Percentiles rank a stretch among this genome's conserved stretches.
Conservation (phyloP, 306 rosid genomes). For the Casuarina cunninghamiana region DNA sequence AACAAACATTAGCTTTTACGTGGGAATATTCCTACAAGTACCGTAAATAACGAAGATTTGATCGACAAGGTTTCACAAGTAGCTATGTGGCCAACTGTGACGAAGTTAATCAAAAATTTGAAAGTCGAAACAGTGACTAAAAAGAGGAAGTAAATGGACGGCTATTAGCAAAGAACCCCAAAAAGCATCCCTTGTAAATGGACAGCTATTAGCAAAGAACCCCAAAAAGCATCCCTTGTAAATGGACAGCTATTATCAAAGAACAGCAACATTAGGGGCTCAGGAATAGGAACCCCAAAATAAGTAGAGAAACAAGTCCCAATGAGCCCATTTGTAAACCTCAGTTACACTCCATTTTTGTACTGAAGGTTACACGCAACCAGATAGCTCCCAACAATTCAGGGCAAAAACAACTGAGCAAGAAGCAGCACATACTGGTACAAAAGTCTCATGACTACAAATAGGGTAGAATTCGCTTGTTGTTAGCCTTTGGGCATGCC, state of each 20-base stretch:
- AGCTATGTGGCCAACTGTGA: not conserved
- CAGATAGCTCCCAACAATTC: too few relatives aligned
- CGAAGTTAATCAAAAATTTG: not conserved
- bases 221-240: not conserved
- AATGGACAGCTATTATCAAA: not conserved
- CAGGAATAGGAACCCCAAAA: not conserved
- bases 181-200: not conserved
- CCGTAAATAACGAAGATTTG: not conserved
- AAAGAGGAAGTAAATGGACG: not conserved
- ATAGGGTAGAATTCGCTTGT: constrained; percentile 46
- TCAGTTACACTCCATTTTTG: not conserved
- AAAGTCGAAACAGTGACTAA: not conserved
- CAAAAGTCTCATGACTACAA: constrained; percentile 65
- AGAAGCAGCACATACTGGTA: constrained; percentile 53
- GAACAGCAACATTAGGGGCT: not conserved
- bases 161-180: not conserved
- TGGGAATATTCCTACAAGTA: not conserved
- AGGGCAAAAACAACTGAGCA: not conserved
- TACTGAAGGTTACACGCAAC: not conserved
- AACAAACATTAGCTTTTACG: not conserved
- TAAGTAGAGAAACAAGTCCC: not conserved
- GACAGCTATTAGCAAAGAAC: not conserved
- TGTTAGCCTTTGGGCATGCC: constrained; percentile 58
- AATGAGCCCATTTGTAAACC: not conserved
- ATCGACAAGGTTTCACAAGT: not conserved